Conservation (phyloP, 129 eudicot genomes). For the Apium graveolens region DNA sequence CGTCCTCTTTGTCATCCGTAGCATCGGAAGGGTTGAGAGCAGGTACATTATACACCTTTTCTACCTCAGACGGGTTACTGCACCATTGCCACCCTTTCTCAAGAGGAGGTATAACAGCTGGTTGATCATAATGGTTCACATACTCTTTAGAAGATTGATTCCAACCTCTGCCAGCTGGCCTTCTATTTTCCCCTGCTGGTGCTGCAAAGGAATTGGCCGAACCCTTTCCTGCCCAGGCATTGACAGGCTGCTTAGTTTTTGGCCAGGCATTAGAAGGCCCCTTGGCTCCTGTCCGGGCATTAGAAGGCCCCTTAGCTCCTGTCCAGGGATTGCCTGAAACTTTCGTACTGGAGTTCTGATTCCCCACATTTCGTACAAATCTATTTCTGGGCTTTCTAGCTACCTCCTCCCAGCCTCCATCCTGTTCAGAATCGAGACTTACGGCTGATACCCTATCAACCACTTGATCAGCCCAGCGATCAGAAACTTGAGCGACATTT, state of each 20-base stretch:
- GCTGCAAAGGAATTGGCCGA: constrained; percentile 28
- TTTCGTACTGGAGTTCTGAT: constrained; percentile 28
- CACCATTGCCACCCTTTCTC: constrained; percentile 53
- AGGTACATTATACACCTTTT: background rate
- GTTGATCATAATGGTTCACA: constrained; percentile 8
- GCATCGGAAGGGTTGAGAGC: background rate
- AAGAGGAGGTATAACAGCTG: constrained; percentile 31
- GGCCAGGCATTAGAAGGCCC: constrained; percentile 25
- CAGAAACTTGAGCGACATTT: constrained; percentile 12
- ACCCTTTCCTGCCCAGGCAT: constrained; percentile 20
- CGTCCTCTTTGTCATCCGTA: background rate
- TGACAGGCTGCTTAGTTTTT: constrained; percentile 1
- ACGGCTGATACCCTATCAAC: constrained; percentile 32
- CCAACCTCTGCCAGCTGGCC: constrained; percentile 36
- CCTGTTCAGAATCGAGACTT: constrained; percentile 31
- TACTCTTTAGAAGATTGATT: constrained; percentile 12
- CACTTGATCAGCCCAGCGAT: constrained; percentile 26
- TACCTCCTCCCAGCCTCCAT: constrained; percentile 47
- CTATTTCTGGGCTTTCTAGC: constrained; percentile 37
- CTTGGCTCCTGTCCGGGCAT: constrained; percentile 22
- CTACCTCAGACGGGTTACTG: background rate
- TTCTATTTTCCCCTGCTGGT: constrained; percentile 20
- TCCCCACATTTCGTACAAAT: constrained; percentile 26
- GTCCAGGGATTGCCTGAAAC: constrained; percentile 39
- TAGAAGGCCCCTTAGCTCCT: constrained; percentile 18